phyloP scores from a whole-genome alignment of 441 rosid genomes.

The Bocquillonia castaneifolia region DNA sequence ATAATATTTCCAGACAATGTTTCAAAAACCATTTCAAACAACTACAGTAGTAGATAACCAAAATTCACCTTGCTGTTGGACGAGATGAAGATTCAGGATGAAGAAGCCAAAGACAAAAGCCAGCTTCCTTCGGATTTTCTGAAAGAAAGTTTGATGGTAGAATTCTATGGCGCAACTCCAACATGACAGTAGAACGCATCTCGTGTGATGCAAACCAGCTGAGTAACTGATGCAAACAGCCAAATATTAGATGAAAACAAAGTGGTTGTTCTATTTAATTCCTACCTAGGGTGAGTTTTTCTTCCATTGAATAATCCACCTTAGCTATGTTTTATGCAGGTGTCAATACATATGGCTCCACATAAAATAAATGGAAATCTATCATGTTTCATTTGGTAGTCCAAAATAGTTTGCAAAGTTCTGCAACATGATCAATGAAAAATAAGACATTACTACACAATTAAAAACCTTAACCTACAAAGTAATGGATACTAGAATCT shows the following conservation, averaged over 20 bases:
- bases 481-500: not conserved
- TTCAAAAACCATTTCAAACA: too few species aligned
- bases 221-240: conserved; percentile 51
- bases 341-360: not conserved
- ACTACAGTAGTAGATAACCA: not conserved
- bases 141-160: conserved; percentile 87
- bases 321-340: not conserved
- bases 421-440: not conserved
- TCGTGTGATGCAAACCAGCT: conserved; percentile 47
- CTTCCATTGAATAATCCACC: not conserved
- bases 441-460: not conserved
- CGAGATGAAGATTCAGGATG: conserved; percentile 86
- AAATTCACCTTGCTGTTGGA: conserved; percentile 66
- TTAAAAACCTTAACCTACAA: not conserved
- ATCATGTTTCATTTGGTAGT: not conserved
- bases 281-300: not conserved
- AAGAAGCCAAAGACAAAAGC: conserved; percentile 83
- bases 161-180: conserved; percentile 70
- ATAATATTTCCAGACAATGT: too few species aligned
- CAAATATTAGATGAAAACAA: conserved; percentile 19
- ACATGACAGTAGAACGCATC: conserved; percentile 62
- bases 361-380: not conserved
- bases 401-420: not conserved
- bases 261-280: conserved; percentile 6
- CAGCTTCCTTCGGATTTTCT: conserved; percentile 89